Percentiles rank a stretch among this genome's conserved stretches.
phyloP scores from a whole-genome alignment of 2,329 filamentous ascomycete species.

The Polytolypa hystricis region DNA sequence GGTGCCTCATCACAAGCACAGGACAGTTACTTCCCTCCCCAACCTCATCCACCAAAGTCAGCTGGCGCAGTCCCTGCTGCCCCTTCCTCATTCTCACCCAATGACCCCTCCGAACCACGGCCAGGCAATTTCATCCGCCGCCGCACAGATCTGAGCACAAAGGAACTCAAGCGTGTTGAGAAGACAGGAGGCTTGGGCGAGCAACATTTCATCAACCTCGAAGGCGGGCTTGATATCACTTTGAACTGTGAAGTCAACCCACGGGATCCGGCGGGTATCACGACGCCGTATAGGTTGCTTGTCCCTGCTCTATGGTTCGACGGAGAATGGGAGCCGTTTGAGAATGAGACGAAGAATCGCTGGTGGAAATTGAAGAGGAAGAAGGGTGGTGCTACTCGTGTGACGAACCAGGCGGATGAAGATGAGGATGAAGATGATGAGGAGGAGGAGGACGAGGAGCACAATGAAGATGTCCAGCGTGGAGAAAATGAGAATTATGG shows the following conservation, averaged over 20 bases:
- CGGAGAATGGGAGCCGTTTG: conserved; percentile 28
- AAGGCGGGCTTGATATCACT: conserved; percentile 74
- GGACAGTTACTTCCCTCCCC: conserved; percentile 24
- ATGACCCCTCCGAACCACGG: conserved; percentile 16
- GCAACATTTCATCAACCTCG: conserved; percentile 56
- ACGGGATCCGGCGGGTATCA: conserved; percentile 77
- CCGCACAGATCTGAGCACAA: conserved; percentile 56
- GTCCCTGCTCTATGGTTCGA: conserved; percentile 61
- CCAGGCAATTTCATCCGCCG: conserved; percentile 51
- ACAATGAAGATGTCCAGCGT: background rate
- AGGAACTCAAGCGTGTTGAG: conserved; percentile 46
- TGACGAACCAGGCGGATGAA: conserved; percentile 15
- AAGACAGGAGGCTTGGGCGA: conserved; percentile 40
- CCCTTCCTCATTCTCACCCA: conserved; percentile 8
- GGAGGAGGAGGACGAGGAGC: conserved; percentile 12
- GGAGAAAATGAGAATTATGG: background rate
- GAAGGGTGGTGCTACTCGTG: conserved; percentile 10
- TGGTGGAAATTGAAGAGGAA: conserved; percentile 24
- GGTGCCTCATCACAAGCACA: conserved; percentile 20
- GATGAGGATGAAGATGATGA: conserved; percentile 12
- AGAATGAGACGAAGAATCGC: conserved; percentile 25
- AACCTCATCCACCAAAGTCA: conserved; percentile 6
- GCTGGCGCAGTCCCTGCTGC: background rate
- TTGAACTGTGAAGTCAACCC: conserved; percentile 83
- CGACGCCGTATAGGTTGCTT: conserved; percentile 73